Evolutionary conservation across 1,139 yeast species (phyloP).

Genomic region (Magnusiomyces fungicola): DNA sequence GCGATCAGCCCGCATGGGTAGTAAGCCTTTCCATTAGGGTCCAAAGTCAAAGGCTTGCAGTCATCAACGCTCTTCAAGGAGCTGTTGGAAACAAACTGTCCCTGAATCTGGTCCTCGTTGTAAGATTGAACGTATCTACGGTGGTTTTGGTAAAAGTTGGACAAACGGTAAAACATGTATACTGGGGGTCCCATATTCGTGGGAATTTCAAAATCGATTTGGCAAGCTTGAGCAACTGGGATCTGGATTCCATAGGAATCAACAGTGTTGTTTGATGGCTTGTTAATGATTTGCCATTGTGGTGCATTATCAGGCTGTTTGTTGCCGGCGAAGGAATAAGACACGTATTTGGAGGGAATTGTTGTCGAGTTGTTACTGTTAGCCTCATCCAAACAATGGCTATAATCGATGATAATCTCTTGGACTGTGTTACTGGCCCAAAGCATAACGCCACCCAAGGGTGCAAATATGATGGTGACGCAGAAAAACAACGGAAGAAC

Average conservation of each 20-base stretch:
- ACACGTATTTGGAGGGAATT: slow-evolving; percentile 54
- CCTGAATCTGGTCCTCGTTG: slow-evolving; percentile 84
- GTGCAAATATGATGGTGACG: slow-evolving; percentile 78
- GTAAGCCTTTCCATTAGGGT: slow-evolving; percentile 45
- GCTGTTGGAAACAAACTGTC: slow-evolving; percentile 50
- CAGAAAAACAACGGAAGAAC: slow-evolving; percentile 73
- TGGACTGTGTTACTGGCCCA: slow-evolving; percentile 71
- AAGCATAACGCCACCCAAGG: slow-evolving; percentile 87
- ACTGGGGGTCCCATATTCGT: slow-evolving; percentile 67
- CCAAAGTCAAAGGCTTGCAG: slow-evolving; percentile 72
- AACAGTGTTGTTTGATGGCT: slow-evolving; percentile 30
- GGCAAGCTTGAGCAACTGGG: slow-evolving; percentile 41
- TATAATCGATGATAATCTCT: slow-evolving; percentile 74
- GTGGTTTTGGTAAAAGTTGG: slow-evolving; percentile 86
- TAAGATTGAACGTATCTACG: slow-evolving; percentile 87
- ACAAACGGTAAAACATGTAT: slow-evolving; percentile 69
- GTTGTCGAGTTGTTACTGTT: slow-evolving; percentile 44
- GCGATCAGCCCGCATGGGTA: slow-evolving; percentile 98
- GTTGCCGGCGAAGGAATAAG: slow-evolving; percentile 42
- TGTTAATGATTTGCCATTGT: slow-evolving; percentile 57
- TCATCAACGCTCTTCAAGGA: slow-evolving; percentile 71
- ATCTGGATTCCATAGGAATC: slow-evolving; percentile 17
- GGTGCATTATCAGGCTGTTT: slow-evolving; percentile 35
- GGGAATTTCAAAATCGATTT: slow-evolving; percentile 73
- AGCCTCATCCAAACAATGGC: slow-evolving; percentile 63